Evolutionary conservation across 345 rosid genomes (phyloP).

Genomic region (Gossypium ekmanianum): DNA sequence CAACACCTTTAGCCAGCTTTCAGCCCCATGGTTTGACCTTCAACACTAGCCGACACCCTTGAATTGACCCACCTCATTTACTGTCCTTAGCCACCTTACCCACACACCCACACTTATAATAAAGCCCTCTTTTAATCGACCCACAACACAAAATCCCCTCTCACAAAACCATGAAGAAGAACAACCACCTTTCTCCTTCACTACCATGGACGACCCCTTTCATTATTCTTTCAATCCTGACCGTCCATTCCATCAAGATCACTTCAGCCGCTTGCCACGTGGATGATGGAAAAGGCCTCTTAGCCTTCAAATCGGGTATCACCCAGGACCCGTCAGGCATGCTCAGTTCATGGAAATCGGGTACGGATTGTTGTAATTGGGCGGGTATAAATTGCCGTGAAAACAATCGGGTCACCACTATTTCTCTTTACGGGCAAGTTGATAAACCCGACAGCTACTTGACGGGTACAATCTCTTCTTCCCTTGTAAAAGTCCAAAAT

Average conservation of each 20-base stretch:
- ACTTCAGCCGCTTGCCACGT: constrained; percentile 49
- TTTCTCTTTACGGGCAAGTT: constrained; percentile 31
- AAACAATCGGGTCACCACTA: constrained; percentile 40
- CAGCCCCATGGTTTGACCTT: background rate
- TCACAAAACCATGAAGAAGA: background rate
- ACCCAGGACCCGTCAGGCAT: constrained; percentile 64
- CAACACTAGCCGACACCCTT: constrained; percentile 1
- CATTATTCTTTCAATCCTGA: constrained; percentile 15
- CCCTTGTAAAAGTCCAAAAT: constrained; percentile 37
- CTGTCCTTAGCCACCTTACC: background rate
- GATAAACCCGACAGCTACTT: constrained; percentile 40
- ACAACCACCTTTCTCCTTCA: background rate
- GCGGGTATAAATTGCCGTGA: constrained; percentile 40
- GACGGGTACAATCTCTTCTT: constrained; percentile 63
- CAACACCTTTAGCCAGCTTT: background rate
- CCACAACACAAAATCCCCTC: background rate
- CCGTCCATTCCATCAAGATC: constrained; percentile 18
- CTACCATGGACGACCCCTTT: background rate
- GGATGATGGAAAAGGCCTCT: constrained; percentile 63
- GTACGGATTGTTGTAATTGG: constrained; percentile 74
- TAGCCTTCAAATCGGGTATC: constrained; percentile 66
- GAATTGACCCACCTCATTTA: background rate
- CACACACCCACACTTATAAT: background rate
- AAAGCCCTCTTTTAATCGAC: background rate
- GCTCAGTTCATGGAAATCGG: constrained; percentile 62